Evolutionary conservation across 108 stramenopile species (phyloP), one percentile per base, ranked within the genome.

Genomic region (Cyclotella sp.): DNA sequence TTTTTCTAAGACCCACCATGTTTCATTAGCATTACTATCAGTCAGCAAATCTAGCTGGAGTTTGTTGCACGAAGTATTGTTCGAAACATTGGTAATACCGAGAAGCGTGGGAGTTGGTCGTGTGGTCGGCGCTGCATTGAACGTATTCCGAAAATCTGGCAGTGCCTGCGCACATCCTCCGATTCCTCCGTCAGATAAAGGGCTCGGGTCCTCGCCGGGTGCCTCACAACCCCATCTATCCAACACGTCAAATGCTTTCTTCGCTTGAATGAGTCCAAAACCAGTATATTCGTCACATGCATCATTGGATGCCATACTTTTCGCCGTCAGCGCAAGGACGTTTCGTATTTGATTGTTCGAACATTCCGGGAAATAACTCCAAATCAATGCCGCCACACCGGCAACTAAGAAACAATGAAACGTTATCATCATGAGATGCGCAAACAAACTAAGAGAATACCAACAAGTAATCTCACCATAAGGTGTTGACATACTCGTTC

Each of bases 401-500:
- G 84, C 83, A 21, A 86, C 90, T 51, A 8, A 3, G 19, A 51
- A 19, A 51, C n/a, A 19, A 51, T 34, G 34, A 5, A 34, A 34
- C 6, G 34, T 34, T 6, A 34, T 2, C 4, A 6, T 6, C 34
- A 5, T 34, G 34, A 34, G 34, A 5, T 34, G 34, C 34, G 2
- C 34, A 6, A 34, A 5, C 34, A 34, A 34, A 34, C 34, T n/a
- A 34, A 34, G 6, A 34, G 4, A 6, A 5, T 34, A 51, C 49
- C 3, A 3, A 19, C 18, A 51, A 51, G 3, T 6, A 51, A 19
- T 19, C 49, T 51, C 8, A 51, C 49, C 49, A 64, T 81, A 87
- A 26, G 92, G 92, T 2, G 70, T 76, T 41, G 92, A 89, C 92
- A 93, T 93, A 26, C 87, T 88, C 18, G 89, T 90, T 7, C 92